Conservation (phyloP, 2,329 filamentous ascomycete species). For the Arthrobotrys iridis region DNA sequence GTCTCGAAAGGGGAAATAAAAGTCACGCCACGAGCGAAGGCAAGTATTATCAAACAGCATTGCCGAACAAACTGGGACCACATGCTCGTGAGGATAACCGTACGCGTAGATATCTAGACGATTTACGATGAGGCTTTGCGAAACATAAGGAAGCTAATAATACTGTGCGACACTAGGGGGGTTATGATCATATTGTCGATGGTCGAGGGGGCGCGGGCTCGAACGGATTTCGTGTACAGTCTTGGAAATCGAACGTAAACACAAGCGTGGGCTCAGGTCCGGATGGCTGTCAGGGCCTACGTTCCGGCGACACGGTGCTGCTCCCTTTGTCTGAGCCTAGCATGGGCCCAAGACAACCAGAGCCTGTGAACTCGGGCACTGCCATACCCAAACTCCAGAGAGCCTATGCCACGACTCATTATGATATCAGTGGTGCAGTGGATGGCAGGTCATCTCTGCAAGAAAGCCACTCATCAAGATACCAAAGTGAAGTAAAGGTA, state of each 20-base stretch:
- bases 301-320: not conserved
- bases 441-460: not conserved
- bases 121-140: not conserved
- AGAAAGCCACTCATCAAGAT: not conserved
- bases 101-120: not conserved
- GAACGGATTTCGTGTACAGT: not conserved
- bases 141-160: not conserved
- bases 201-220: not conserved
- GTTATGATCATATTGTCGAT: not conserved
- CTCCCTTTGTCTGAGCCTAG: constrained; percentile 1
- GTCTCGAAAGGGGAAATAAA: not conserved
- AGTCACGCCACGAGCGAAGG: constrained; percentile 13
- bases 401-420: not conserved
- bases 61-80: not conserved
- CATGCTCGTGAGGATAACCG: constrained; percentile 4
- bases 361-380: constrained; percentile 1
- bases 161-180: not conserved
- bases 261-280: not conserved
- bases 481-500: not conserved
- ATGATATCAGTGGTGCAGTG: not conserved
- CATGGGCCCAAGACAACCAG: not conserved
- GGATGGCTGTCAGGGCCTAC: not conserved
- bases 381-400: not conserved
- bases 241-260: not conserved
- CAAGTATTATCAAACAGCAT: not conserved